Percentiles rank a stretch among this genome's conserved stretches.
These are phyloP conservation scores for Diutina catenulata DNA, from an alignment of 1,139 yeast genomes.

Conservation along the genomic window DNA sequence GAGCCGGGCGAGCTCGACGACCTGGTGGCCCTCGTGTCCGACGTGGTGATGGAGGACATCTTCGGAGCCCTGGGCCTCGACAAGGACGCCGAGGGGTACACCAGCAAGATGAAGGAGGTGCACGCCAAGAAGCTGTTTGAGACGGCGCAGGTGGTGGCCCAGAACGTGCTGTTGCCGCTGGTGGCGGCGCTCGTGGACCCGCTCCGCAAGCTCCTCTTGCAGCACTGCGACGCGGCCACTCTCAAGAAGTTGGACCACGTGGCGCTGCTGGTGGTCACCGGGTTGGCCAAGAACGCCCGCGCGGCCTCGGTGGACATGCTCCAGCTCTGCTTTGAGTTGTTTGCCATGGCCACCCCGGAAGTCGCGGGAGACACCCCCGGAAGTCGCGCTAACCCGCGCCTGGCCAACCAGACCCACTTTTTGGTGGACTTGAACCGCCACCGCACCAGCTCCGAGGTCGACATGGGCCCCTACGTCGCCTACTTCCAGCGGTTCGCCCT, in stretches of 20 bases:
- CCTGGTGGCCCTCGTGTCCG: constrained; percentile 48
- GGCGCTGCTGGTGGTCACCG: constrained; percentile 62
- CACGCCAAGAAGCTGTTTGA: constrained; percentile 83
- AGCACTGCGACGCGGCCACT: constrained; percentile 52
- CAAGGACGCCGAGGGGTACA: constrained; percentile 89
- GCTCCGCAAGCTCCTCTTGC: constrained; percentile 51
- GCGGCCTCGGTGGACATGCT: constrained; percentile 50
- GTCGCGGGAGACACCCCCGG: constrained; percentile 9
- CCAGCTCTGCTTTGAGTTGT: constrained; percentile 60
- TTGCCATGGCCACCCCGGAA: constrained; percentile 23
- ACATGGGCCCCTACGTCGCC: constrained; percentile 35
- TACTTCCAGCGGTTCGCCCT: constrained; percentile 69
- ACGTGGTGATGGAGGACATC: constrained; percentile 79
- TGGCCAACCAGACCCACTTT: constrained; percentile 42
- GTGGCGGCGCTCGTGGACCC: constrained; percentile 63
- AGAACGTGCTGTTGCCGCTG: constrained; percentile 46
- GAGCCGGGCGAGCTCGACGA: constrained; percentile 69
- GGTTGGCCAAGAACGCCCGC: constrained; percentile 61
- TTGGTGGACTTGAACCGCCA: constrained; percentile 55
- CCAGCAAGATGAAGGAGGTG: constrained; percentile 80
- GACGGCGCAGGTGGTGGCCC: constrained; percentile 67
- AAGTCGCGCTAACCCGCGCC: not conserved
- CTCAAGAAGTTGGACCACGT: constrained; percentile 75
- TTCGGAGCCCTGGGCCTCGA: constrained; percentile 93
- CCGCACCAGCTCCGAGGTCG: constrained; percentile 39